phyloP scores from a whole-genome alignment of 495 filamentous ascomycete species.

The Xylaria sp. region DNA sequence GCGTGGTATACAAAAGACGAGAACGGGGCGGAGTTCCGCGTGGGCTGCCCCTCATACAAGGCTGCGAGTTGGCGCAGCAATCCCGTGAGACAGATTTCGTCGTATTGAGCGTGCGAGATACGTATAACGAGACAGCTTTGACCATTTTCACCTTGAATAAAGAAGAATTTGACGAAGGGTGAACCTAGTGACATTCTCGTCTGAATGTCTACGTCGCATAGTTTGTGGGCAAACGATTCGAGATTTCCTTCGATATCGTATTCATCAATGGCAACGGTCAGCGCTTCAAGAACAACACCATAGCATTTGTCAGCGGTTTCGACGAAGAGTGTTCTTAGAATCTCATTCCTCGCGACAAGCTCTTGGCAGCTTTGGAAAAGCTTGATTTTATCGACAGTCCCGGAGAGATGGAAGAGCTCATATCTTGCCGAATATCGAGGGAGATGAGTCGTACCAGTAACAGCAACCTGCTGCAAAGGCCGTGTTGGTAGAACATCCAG shows the following conservation, averaged over 20 bases:
- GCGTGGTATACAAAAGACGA: conserved; percentile 64
- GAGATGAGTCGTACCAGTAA: conserved; percentile 64
- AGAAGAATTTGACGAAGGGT: conserved; percentile 67
- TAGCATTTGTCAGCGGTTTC: conserved; percentile 61
- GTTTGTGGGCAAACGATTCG: conserved; percentile 55
- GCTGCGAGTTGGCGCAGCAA: conserved; percentile 58
- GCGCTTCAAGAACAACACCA: conserved; percentile 66
- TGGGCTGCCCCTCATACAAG: conserved; percentile 41
- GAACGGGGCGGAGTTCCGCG: conserved; percentile 60
- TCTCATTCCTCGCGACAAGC: conserved; percentile 65
- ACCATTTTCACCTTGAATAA: conserved; percentile 58
- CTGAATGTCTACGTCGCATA: conserved; percentile 59
- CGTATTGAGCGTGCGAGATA: conserved; percentile 78
- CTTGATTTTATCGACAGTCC: conserved; percentile 35
- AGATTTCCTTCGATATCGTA: conserved; percentile 62
- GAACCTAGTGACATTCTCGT: conserved; percentile 64
- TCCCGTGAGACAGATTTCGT: conserved; percentile 70
- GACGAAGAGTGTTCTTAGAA: conserved; percentile 74
- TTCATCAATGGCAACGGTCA: conserved; percentile 59
- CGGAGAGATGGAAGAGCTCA: conserved; percentile 47
- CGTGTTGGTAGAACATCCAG: conserved; percentile 67
- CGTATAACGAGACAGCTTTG: conserved; percentile 68
- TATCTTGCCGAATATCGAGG: conserved; percentile 55
- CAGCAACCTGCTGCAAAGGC: conserved; percentile 68
- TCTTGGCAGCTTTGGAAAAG: conserved; percentile 46